Evolutionary conservation across 1,139 yeast genomes (phyloP).

Genomic region (Oligophagozyma castellii): DNA sequence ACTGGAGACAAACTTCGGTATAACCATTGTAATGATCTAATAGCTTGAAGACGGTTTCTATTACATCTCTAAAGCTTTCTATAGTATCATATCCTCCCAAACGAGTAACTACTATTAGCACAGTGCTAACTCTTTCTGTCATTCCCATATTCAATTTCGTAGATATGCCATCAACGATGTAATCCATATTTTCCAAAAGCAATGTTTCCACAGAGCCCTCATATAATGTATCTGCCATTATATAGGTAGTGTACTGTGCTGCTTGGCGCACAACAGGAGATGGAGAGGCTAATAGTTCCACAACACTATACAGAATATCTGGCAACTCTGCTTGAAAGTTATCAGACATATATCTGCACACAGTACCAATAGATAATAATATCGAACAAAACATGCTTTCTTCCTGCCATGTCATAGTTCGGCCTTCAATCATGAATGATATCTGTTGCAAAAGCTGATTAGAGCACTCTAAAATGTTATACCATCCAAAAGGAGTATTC

Average conservation of each 20-base stretch:
- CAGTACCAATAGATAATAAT: conserved; percentile 30
- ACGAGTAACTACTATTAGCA: conserved; percentile 50
- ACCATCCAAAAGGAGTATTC: conserved; percentile 2
- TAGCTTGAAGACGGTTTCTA: conserved; percentile 59
- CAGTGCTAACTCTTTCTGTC: conserved; percentile 61
- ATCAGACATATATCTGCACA: conserved; percentile 27
- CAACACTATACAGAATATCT: conserved; percentile 41
- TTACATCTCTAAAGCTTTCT: conserved; percentile 55
- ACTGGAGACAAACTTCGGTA: conserved; percentile 52
- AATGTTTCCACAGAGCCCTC: conserved; percentile 41
- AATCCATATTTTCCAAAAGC: conserved; percentile 61
- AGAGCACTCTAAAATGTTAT: conserved; percentile 20
- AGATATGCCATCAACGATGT: conserved; percentile 64
- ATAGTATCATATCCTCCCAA: conserved; percentile 58
- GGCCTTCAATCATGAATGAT: conserved; percentile 7
- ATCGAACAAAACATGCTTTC: conserved; percentile 8
- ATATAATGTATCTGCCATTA: conserved; percentile 42
- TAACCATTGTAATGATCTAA: conserved; percentile 82
- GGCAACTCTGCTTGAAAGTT: conserved; percentile 37
- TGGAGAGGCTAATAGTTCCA: conserved; percentile 39
- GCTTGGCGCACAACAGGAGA: conserved; percentile 30
- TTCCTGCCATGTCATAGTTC: conserved; percentile 4
- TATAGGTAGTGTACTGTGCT: conserved; percentile 33
- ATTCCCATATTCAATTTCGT: conserved; percentile 53
- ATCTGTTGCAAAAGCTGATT: conserved; percentile 17